Conservation (phyloP, 2,329 filamentous ascomycete species). For the Reticulascus tulasneorum region DNA sequence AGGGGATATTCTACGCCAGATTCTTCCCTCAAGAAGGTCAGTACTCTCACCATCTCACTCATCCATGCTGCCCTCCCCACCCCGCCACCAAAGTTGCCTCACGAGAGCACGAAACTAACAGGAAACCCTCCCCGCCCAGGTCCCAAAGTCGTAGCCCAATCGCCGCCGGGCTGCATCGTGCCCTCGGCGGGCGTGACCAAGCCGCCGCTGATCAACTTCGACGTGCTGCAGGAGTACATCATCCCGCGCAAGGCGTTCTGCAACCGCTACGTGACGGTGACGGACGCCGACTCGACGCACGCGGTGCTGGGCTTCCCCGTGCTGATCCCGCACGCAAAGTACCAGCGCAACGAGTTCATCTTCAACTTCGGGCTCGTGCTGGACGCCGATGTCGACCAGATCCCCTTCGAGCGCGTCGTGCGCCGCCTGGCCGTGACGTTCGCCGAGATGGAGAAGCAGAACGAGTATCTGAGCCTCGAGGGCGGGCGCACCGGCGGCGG, state of each 20-base stretch:
- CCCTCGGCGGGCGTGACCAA: constrained; percentile 37
- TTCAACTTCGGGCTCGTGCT: constrained; percentile 95
- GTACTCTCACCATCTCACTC: constrained; percentile 3
- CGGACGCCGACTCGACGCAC: constrained; percentile 65
- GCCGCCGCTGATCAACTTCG: constrained; percentile 75
- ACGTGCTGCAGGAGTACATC: constrained; percentile 83
- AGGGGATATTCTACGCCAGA: constrained; percentile 67
- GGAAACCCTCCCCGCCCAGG: constrained; percentile 33
- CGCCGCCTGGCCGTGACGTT: constrained; percentile 81
- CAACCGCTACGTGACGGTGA: constrained; percentile 81
- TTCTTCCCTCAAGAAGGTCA: constrained; percentile 64
- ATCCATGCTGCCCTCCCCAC: not conserved
- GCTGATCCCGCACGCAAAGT: constrained; percentile 76
- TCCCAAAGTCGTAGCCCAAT: constrained; percentile 60
- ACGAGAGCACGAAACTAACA: constrained; percentile 11
- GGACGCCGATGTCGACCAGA: constrained; percentile 62
- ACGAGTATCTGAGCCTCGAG: constrained; percentile 70
- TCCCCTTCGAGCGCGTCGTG: constrained; percentile 79
- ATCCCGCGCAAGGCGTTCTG: constrained; percentile 94
- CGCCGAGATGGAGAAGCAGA: constrained; percentile 87
- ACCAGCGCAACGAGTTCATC: constrained; percentile 92
- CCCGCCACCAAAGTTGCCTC: not conserved
- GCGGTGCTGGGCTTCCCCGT: constrained; percentile 85
- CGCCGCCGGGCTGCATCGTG: constrained; percentile 59
- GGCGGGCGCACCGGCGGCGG: constrained; percentile 27